Percentiles rank a stretch among this genome's conserved stretches.
These are phyloP conservation scores for Floccularia luteovirens DNA, from an alignment of 768 basidiomycete species.

Conservation along the genomic window DNA sequence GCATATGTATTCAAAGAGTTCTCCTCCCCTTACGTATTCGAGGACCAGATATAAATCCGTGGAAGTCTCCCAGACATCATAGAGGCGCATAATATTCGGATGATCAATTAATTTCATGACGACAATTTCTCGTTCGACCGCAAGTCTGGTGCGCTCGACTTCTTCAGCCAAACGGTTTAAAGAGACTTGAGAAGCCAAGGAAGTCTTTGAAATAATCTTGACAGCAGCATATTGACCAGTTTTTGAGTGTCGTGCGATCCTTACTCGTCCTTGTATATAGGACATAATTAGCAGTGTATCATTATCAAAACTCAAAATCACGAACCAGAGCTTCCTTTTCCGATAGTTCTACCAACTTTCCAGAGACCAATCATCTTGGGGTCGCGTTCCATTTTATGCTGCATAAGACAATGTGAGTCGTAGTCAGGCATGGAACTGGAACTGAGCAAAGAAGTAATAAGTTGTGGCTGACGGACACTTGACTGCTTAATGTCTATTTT, in stretches of 20 bases:
- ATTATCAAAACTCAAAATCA: neutral
- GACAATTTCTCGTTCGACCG: conserved; percentile 90
- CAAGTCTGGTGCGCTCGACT: conserved; percentile 68
- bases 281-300: neutral
- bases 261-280: conserved; percentile 64
- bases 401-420: neutral
- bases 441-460: neutral
- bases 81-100: conserved; percentile 89
- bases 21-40: conserved; percentile 92
- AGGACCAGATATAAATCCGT: conserved; percentile 85
- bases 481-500: neutral
- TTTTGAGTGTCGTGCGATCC: conserved; percentile 81
- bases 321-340: conserved; percentile 73
- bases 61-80: conserved; percentile 96
- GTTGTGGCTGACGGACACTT: conserved; percentile 1
- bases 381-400: conserved; percentile 20
- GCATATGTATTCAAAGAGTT: conserved; percentile 90
- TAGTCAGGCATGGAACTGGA: neutral
- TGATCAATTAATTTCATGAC: conserved; percentile 97
- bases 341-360: conserved; percentile 82
- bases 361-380: conserved; percentile 72
- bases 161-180: conserved; percentile 64
- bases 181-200: conserved; percentile 60
- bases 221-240: conserved; percentile 88
- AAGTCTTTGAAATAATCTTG: conserved; percentile 85